Evolutionary conservation across 2,329 filamentous ascomycete species (phyloP), one percentile per base, ranked within the genome.

Genomic region (Arthrobotrys conoides): DNA sequence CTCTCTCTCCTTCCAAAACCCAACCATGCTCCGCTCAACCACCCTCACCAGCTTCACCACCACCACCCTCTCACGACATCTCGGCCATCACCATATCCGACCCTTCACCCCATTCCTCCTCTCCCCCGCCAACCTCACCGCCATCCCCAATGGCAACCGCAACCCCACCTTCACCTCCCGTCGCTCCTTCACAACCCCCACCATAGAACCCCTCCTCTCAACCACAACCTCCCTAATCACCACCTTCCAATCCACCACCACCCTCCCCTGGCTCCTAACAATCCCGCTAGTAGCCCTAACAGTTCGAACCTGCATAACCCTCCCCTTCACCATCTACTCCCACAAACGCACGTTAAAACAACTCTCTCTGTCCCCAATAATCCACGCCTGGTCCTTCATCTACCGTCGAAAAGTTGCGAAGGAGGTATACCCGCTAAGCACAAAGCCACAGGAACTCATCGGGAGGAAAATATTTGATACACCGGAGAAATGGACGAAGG

Each of bases 251-350:
- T 64, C 75, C 9, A 72, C 75, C 38, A 82, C 80, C 27, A 27
- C 48, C 24, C 81, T 82, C 67, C 67, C 81, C 33, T 82, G 81
- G 81, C 36, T 68, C 59, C 20, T 79, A 18, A 65, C 81, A n/a
- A 81, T 82, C 66, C 81, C 81, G 0, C 51, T 81, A 14, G 55
- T 79, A 4, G 81, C 81, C n/a, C 10, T 82, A 5, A 57, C 80
- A 38, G 67, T 81, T 46, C 81, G 81, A 36, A 76, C 80, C 18
- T 36, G 61, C 44, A 75, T 82, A 38, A 82, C 81, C 20, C 68
- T 80, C 3, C 81, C 81, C 3, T 69, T 82, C 36, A 80, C 80
- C 6, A 10, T 82, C 16, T 82, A 80, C 72, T 77, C 81, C 18
- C 80, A 81, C 48, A 65, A 55, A 9, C 78, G 76, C 22, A 77